Evolutionary conservation across 345 rosid species (phyloP), one percentile per base, ranked within the genome.

Genomic region (Limnanthes douglasii): DNA sequence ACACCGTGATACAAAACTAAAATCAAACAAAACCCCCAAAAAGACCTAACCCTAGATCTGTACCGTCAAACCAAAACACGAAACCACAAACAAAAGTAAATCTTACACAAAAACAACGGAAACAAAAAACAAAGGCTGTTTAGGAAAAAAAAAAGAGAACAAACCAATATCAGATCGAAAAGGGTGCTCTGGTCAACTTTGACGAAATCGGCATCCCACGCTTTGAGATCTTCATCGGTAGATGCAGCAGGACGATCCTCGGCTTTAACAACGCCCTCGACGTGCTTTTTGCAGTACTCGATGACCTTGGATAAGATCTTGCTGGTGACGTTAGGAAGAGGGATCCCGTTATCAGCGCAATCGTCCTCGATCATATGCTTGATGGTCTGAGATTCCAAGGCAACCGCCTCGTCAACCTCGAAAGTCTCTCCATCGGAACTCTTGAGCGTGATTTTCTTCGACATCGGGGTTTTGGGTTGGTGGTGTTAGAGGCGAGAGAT

Each of bases 281-380:
- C 88, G 56, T 80, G 96, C 28, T 65, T 80, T 59, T 57, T 71
- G 65, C 77, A 69, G 52, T 85, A 85, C 66, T 80, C 93, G 37
- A 80, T 67, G 14, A 85, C 77, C 73, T 61, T 73, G 2, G 85
- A 59, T 9, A 85, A 69, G 73, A 80, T 73, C 83, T 71, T 59
- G 62, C 82, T 54, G 2, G 68, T 62, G 16, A 85, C 96, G 40
- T 76, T 69, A 0, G 82, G 90, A 15, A 85, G 27, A 0, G 90
- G 93, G 39, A 80, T 63, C 4, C 53, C 85, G 51, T 43, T 51
- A 21, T 51, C 76, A 29, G 75, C 69, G 57, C 92, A 62, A 46
- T 41, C 66, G 29, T 77, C 94, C 41, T 80, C 86, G 45, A 77
- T 62, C 74, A 64, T 48, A 50, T 77, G 71, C 12, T 66, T 74